These are phyloP conservation scores for Bisporella sp. DNA, from an alignment of 2,329 filamentous ascomycete genomes.

Conservation along the genomic window DNA sequence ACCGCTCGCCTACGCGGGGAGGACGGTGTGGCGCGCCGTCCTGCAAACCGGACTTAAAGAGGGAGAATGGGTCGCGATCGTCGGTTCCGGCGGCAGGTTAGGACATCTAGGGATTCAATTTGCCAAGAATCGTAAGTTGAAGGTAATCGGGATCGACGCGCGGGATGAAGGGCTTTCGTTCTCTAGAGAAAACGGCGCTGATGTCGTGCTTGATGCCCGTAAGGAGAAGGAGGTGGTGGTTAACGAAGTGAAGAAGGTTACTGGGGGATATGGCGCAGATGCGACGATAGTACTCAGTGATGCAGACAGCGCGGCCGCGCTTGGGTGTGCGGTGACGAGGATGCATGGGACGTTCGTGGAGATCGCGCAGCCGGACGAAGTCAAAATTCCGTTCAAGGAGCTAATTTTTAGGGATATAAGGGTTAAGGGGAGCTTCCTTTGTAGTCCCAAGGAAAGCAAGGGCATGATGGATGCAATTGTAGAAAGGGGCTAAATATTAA, in stretches of 20 bases:
- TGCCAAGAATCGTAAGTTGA: background rate
- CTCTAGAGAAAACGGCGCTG: constrained; percentile 39
- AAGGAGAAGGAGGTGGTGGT: constrained; percentile 40
- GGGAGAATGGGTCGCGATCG: background rate
- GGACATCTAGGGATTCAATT: background rate
- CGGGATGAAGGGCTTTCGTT: constrained; percentile 45
- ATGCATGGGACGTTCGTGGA: constrained; percentile 54
- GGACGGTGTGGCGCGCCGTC: constrained; percentile 32
- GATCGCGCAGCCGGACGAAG: constrained; percentile 43
- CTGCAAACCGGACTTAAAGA: constrained; percentile 18
- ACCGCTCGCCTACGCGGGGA: constrained; percentile 48
- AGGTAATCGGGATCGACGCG: constrained; percentile 35
- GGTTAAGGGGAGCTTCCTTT: constrained; percentile 37
- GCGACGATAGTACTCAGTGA: constrained; percentile 49
- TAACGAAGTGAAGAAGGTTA: constrained; percentile 38
- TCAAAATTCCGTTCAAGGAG: constrained; percentile 35
- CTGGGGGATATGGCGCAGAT: constrained; percentile 41
- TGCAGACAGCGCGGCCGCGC: constrained; percentile 39
- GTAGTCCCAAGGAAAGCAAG: constrained; percentile 3
- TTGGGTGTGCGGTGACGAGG: constrained; percentile 47
- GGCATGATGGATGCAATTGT: constrained; percentile 40
- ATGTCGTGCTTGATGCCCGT: constrained; percentile 45
- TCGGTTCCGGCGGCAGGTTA: background rate
- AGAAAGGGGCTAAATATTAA: constrained; percentile 40
- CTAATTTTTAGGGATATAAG: constrained; percentile 47